Base-by-base conservation (phyloP, 768 basidiomycete genomes). In the Lactarius sp. region DNA sequence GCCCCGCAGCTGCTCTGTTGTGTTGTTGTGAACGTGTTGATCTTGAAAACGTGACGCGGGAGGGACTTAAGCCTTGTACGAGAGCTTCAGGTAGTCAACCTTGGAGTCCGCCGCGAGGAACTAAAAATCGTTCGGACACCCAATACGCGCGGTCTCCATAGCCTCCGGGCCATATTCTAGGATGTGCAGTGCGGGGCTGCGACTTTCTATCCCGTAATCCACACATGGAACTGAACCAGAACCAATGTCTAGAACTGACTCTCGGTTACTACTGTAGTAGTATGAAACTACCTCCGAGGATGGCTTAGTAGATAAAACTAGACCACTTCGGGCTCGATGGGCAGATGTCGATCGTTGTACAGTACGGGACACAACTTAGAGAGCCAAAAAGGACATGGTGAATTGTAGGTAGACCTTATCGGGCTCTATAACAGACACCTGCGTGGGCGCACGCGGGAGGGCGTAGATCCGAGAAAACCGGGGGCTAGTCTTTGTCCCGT, bases 331-430 rank as follows among this genome's bases (percentile, higher is more conserved):
- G 61, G 41, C 20, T 55, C 52, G 20, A 66, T 61, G 16, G 59
- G 42, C 16, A 65, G 41, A 12, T 12, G 66, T 20, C 59, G 33
- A 41, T 65, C 46, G 10, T 44, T 62, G 27, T 2, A 64, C 58
- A 18, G 31, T 33, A 22, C 59, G 22, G 22, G 22, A 27, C 22
- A 27, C 22, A 27, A 27, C 62, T 6, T 64, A 54, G 0, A 59
- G 50, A 0, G 53, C 63, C 37, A 65, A 33, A 42, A 33, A 58
- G 42, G 52, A 65, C n/a, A 53, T 63, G 18, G 59, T 54, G 59
- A 56, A 58, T 46, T 53, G 59, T 37, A 46, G 62, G 44, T 56
- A 50, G 34, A 64, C 27, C 50, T 36, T 57, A 42, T 37, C 37
- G 6, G 62, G 63, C 20, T 65, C 59, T 42, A 18, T 56, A 1